Evolutionary conservation across 768 basidiomycete species (phyloP).

Genomic region (Cystobasidiopsis lactophilus): DNA sequence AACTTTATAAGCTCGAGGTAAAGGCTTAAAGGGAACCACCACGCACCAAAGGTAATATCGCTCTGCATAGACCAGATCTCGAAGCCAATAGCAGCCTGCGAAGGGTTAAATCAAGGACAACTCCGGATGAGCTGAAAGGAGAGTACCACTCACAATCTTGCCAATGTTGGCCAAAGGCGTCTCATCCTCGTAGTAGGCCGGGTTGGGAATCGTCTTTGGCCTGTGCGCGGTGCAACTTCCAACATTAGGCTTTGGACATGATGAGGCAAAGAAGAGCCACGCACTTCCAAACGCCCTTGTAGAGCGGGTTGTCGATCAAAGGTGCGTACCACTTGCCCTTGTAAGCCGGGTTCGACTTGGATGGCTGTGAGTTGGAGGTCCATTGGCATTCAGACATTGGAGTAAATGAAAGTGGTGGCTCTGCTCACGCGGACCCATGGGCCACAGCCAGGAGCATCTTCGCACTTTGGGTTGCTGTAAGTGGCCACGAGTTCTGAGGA

Average conservation of each 20-base stretch:
- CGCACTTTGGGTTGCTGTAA: conserved; percentile 64
- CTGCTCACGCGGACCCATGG: conserved; percentile 45
- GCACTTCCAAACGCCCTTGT: conserved; percentile 68
- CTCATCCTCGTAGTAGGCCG: conserved; percentile 59
- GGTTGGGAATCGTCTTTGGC: conserved; percentile 12
- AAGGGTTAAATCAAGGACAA: conserved; percentile 1
- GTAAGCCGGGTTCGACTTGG: conserved; percentile 31
- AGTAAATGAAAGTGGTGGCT: not conserved
- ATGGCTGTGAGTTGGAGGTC: conserved; percentile 3
- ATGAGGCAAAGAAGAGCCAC: not conserved
- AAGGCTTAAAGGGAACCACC: no score
- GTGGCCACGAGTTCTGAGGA: no score
- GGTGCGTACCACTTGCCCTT: conserved; percentile 96
- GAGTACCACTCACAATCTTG: conserved; percentile 46
- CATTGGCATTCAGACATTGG: not conserved
- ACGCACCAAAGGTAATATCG: conserved; percentile 32
- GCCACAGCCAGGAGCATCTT: conserved; percentile 72
- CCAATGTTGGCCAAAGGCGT: conserved; percentile 51
- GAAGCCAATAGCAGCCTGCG: conserved; percentile 29
- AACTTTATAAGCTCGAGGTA: no score
- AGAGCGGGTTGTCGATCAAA: conserved; percentile 85
- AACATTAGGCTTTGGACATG: not conserved
- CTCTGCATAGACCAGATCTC: conserved; percentile 95
- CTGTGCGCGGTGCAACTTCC: no score
- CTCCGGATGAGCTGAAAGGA: not conserved